Evolutionary conservation across 2,329 filamentous ascomycete genomes (phyloP), one percentile per base, ranked within the genome.

Genomic region (Neopestalotiopsis rosae): DNA sequence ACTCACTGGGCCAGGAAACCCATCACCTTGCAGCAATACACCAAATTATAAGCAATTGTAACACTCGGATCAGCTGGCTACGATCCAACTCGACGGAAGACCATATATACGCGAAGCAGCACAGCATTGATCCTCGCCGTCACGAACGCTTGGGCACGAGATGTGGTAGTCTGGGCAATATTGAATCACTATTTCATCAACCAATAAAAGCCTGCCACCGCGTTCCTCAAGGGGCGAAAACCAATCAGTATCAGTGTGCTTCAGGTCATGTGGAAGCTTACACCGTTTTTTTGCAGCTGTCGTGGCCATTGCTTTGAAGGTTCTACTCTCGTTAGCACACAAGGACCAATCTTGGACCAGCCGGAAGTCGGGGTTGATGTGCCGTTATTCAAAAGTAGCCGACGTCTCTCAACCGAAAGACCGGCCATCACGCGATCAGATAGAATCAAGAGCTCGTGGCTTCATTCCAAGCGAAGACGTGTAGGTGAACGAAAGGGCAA

Each of bases 231-330:
- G 20, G 14, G 28, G 13, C 20, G 30, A 30, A 30, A 4, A 59
- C 57, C 24, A 59, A 30, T 59, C 57, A 52, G 57, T 34, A 24
- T 13, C 13, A 59, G 7, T 2, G 28, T 38, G 12, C 24, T 6
- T 24, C n/a, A 7, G 59, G 59, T 40, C 59, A 62, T 62, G 59
- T 62, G 59, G 32, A 14, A 38, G 28, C 32, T 38, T 62, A 62
- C 59, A 62, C 59, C 59, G 59, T 62, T 13, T 40, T 28, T 62
- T 62, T 62, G n/a, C 30, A 38, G 32, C 59, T 62, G 32, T 62
- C 59, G 59, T 62, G 59, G 59, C 30, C 32, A 52, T 52, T 17
- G n/a, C 45, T 52, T 52, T 17, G n/a, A 9, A 9, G 45, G n/a
- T 7, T 52, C 20, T 10, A 20, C 20, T 52, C 17, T 24, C 9